Base-by-base conservation (phyloP, 257 asterid species). In the Solanum pennellii region DNA sequence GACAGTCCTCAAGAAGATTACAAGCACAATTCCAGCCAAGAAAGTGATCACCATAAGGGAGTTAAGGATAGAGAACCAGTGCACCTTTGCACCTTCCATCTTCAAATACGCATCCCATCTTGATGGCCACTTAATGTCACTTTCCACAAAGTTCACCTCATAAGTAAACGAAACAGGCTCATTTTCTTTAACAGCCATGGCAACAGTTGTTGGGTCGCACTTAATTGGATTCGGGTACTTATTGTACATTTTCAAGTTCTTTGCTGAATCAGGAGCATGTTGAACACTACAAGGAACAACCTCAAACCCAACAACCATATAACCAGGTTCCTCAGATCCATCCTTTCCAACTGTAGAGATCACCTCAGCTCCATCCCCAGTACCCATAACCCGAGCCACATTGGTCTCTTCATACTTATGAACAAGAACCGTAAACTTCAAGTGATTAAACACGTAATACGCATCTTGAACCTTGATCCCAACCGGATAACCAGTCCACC, bases 61-160 rank as follows among this genome's bases (percentile, higher is more conserved):
- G 90, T 96, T 94, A 29, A 96, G 89, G 59, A 96, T 96, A 10
- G 99, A 96, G 92, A 96, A 96, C 99, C 99, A 96, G 85, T 96
- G 99, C 73, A 96, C 99, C 87, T 95, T 95, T 8, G 99, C 93
- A 31, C 98, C 99, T 93, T 96, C 99, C 99, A 96, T 94, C 87
- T 96, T 94, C 90, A 96, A 52, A 88, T 96, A 96, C 14, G 99
- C 98, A 87, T 96, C 99, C 99, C 99, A 96, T 77, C 99, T 93
- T 3, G 98, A 95, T 3, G 99, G 99, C 99, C 99, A 96, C 90
- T 93, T 96, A 89, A 94, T 96, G 73, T 96, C 97, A 87, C 97
- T 93, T 94, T 94, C 95, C 87, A 92, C 94, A 83, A 94, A 94
- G 5, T 89, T 82, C 18, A 96, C 99, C 92, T 94, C 98, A 6